Percentiles rank a stretch among this genome's conserved stretches.
Evolutionary conservation across 768 basidiomycete species (phyloP).

Genomic region (Trametopsis cervina): DNA sequence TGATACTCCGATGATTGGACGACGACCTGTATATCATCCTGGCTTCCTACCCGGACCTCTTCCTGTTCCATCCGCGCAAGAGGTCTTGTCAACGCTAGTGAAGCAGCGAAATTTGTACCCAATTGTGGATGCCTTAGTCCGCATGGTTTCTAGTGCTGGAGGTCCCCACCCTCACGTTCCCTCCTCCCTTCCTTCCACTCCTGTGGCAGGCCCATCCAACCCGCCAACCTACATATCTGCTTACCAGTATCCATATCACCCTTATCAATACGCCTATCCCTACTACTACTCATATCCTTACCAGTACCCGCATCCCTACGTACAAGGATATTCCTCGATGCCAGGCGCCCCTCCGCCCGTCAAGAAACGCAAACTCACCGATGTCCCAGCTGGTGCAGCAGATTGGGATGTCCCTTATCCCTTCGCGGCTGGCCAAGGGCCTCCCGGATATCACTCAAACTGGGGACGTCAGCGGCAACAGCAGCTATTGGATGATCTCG

Average conservation of each 20-base stretch:
- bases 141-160: constrained; percentile 40
- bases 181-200: neutral
- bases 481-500: constrained; percentile 54
- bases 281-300: constrained; percentile 8
- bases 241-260: constrained; percentile 4
- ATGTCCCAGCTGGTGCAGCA: constrained; percentile 70
- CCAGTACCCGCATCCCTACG: constrained; percentile 4
- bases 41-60: constrained; percentile 30
- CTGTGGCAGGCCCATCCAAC: neutral
- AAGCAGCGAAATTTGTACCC: constrained; percentile 63
- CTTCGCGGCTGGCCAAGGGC: constrained; percentile 65
- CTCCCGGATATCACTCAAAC: constrained; percentile 49
- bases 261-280: constrained; percentile 6
- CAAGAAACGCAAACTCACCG: constrained; percentile 58
- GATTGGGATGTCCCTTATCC: constrained; percentile 86
- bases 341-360: constrained; percentile 18
- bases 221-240: neutral
- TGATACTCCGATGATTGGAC: constrained; percentile 23
- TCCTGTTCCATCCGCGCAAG: constrained; percentile 45
- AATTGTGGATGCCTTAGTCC: constrained; percentile 54
- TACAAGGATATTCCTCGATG: neutral
- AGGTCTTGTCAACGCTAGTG: constrained; percentile 52
- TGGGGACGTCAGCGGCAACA: constrained; percentile 64
- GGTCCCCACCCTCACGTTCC: constrained; percentile 6
- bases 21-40: constrained; percentile 10